Base-by-base conservation (phyloP, 192 early-diverging fungal species). In the Borealophlyctis nickersoniae region DNA sequence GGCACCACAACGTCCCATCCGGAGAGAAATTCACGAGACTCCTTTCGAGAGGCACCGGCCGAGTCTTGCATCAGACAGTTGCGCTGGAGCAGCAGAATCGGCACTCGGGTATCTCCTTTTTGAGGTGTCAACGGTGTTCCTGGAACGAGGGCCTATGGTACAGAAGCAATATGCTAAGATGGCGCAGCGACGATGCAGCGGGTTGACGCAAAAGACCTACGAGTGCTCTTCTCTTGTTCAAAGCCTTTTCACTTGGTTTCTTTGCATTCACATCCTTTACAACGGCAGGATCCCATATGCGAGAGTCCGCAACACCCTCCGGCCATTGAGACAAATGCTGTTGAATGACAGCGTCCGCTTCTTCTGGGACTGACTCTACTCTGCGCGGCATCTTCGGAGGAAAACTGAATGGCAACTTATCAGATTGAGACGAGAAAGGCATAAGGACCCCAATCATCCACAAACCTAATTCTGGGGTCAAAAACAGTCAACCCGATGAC, bases 1-100 rank as follows among this genome's bases (percentile, higher is more conserved):
- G 76, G 72, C 4, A 93, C 69, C 30, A 96, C 70, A 22, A 96
- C 36, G 23, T 88, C 89, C 93, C 92, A 95, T 0, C 93, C 92
- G 54, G 86, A 73, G 13, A 54, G 64, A 49, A 71, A 63, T 53
- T 80, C 77, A 24, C 72, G 66, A 30, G 66, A 77, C 58, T 85
- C 85, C 9, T 72, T 78, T 28, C 71, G 77, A 3, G 69, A 72
- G 0, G 63, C 31, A 51, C 69, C 33, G 57, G 39, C 19, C 48
- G 74, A 11, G 36, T 63, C 49, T 14, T 34, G 45, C 49, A 57
- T 53, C 19, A 13, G 49, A 23, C 45, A 39, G 28, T 87, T 88
- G 14, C 91, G 80, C 69, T 93, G 92, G 3, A 95, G 64, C 2
- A 96, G 79, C 1, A 98, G 66, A 27, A 98, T 60, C 2, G 96